phyloP scores from a whole-genome alignment of 2,329 filamentous ascomycete genomes.

The Calonectria henricotiae region DNA sequence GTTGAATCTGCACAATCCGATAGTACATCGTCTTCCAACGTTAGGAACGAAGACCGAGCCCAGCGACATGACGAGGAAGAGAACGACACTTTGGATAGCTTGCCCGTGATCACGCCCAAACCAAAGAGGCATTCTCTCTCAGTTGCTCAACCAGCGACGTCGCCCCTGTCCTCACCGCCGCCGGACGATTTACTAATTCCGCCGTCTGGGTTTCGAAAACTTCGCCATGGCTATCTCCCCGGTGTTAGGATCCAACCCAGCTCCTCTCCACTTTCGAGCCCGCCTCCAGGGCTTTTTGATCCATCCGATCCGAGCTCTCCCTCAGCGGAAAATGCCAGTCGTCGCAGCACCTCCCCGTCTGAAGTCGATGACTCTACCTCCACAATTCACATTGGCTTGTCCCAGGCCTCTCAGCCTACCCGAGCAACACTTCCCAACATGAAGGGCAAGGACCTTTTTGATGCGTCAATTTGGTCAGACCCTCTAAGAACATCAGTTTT shows the following conservation, averaged over 20 bases:
- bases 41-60: slow-evolving; percentile 37
- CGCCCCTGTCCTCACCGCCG: slow-evolving; percentile 61
- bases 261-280: slow-evolving; percentile 74
- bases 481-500: slow-evolving; percentile 79
- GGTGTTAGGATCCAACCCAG: slow-evolving; percentile 52
- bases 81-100: slow-evolving; percentile 7
- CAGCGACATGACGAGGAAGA: slow-evolving; percentile 27
- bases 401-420: slow-evolving; percentile 58
- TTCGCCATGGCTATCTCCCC: slow-evolving; percentile 46
- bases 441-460: slow-evolving; percentile 81
- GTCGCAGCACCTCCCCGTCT: slow-evolving; percentile 62
- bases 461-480: slow-evolving; percentile 80
- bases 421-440: slow-evolving; percentile 70
- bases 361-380: slow-evolving; percentile 65
- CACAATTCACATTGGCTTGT: slow-evolving; percentile 60
- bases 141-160: slow-evolving; percentile 51
- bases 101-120: slow-evolving; percentile 43
- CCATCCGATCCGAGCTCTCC: slow-evolving; percentile 62
- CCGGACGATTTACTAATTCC: slow-evolving; percentile 54
- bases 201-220: slow-evolving; percentile 49
- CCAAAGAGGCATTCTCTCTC: slow-evolving; percentile 46
- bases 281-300: slow-evolving; percentile 69
- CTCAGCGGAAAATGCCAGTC: slow-evolving; percentile 58
- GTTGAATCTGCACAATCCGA: slow-evolving; percentile 39
- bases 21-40: slow-evolving; percentile 25